Evolutionary conservation across 2,329 filamentous ascomycete genomes (phyloP).

Genomic region (Monosporascus cannonballus): DNA sequence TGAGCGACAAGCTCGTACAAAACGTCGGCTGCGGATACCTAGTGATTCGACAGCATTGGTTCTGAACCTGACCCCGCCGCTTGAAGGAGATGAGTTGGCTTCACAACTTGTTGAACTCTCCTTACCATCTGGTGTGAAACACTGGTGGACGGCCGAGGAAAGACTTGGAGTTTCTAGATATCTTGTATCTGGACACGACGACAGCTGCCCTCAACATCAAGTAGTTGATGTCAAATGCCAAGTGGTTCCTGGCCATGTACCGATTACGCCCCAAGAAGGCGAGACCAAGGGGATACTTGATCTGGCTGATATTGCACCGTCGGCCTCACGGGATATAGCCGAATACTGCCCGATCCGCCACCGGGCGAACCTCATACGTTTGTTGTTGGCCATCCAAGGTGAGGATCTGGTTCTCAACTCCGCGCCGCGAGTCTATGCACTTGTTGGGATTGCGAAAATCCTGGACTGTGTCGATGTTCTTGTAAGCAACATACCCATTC

Average conservation of each 20-base stretch:
- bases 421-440: conserved; percentile 59
- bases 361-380: conserved; percentile 54
- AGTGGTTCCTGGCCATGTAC: background rate
- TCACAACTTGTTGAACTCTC: conserved; percentile 53
- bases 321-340: conserved; percentile 28
- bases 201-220: conserved; percentile 23
- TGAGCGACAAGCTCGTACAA: conserved; percentile 32
- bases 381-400: conserved; percentile 53
- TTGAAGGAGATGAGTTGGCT: conserved; percentile 57
- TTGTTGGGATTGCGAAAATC: conserved; percentile 55
- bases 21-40: conserved; percentile 29
- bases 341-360: conserved; percentile 63
- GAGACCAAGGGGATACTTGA: conserved; percentile 9
- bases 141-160: conserved; percentile 42
- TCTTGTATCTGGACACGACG: conserved; percentile 43
- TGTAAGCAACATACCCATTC: conserved; percentile 23
- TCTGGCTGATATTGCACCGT: conserved; percentile 8
- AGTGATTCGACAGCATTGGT: conserved; percentile 32
- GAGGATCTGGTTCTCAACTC: conserved; percentile 53
- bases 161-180: conserved; percentile 31
- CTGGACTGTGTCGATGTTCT: conserved; percentile 45
- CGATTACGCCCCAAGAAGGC: conserved; percentile 1
- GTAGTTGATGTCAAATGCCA: conserved; percentile 11
- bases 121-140: conserved; percentile 47
- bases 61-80: conserved; percentile 57